Base-by-base conservation (phyloP, 1,284 basidiomycete genomes). In the Cryptococcus wingfieldii region DNA sequence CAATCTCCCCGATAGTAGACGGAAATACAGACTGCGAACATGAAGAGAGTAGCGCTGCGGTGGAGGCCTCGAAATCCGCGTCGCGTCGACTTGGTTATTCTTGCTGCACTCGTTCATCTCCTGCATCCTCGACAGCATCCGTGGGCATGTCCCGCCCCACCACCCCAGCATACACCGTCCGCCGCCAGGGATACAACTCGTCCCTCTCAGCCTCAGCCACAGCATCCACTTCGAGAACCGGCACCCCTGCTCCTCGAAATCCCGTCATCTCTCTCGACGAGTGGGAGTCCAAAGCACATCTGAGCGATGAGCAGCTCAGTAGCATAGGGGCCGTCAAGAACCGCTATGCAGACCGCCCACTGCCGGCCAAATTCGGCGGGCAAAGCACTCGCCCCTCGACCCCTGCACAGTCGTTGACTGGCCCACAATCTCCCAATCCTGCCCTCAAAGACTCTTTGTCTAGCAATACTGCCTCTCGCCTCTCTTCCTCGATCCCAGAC, bases 271-370 rank as follows among this genome's bases (percentile, higher is more conserved):
- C 70, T 5, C 80, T 93, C 6, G 90, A 94, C 70, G 89, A 94
- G 77, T 96, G 92, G 92, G 91, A 95, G 68, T 74, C 83, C 0
- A 86, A 83, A 64, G 83, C 90, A 1, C 88, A 89, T 0, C 75
- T 95, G 42, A 81, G 79, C 43, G 88, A 92, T 47, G 68, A 83
- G 12, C 86, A 89, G 68, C 77, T 83, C 16, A 82, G 81, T 56
- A 90, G 87, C 67, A 81, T 93, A 23, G 79, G 79, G 42, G 70
- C 77, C 7, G 70, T 93, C 55, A 88, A 87, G 69, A 76, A 81
- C 25, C 84, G 83, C 5, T 83, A 81, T 60, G 85, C 86, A 67
- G 79, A 80, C 47, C 76, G 81, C 4, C 81, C 83, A 0, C 71
- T 89, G 27, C 89, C 89, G 1, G 76, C 82, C 13, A 91, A 88